Evolutionary conservation across 2,329 filamentous ascomycete genomes (phyloP), one percentile per base, ranked within the genome.

Genomic region (Xylariaceae sp.): DNA sequence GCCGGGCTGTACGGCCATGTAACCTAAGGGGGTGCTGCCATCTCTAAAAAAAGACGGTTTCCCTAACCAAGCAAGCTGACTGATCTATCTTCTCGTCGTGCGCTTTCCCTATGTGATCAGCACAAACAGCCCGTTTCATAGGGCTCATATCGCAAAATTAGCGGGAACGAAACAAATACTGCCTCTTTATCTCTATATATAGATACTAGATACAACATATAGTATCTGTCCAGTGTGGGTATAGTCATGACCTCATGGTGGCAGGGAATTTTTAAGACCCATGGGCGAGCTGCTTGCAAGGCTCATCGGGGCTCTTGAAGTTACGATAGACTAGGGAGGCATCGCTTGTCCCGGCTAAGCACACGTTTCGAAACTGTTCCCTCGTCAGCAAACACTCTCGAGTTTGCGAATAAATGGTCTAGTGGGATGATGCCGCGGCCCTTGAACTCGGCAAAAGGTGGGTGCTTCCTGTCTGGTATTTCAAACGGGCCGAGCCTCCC

Each of bases 181-280:
- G 53, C 53, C 53, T 57, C 53, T 56, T 44, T 26, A 18, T 44
- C 49, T 47, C 53, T 57, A 57, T 57, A 57, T 57, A 57, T 57
- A 57, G 53, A 57, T 41, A 46, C 24, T 4, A 46, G 29, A 57
- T 57, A 53, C 45, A 45, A 53, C 50, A 15, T 45, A 46, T 18
- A 30, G 40, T 42, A 27, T 21, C 40, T 29, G 32, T 44, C 23
- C 23, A 41, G 35, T 44, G 50, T 42, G 45, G 43, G 44, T 32
- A 50, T 39, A 16, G 27, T 21, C 48, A 48, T 35, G 10, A 24
- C 29, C 26, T 29, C 16, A 20, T 29, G 48, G 53, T 44, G 15
- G 42, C 37, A 46, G 15, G 29, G 37, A 52, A 42, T 51, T 52
- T 43, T 52, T 45, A 30, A 55, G 53, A 49, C 49, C 5, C 18